Conservation (phyloP, 306 rosid species). For the Lagenaria siceraria region DNA sequence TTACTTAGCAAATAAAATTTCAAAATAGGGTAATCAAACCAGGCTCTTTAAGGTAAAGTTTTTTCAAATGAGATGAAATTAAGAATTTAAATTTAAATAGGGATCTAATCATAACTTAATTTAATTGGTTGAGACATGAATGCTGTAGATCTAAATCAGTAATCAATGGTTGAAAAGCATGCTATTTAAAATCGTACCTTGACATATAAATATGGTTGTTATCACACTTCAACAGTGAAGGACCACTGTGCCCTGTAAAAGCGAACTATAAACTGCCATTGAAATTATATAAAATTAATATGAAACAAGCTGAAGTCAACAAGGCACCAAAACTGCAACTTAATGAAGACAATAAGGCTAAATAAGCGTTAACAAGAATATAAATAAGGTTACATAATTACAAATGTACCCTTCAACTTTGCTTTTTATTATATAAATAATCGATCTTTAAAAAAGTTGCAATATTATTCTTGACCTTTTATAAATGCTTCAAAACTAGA, state of each 20-base stretch:
- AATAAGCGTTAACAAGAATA: neutral
- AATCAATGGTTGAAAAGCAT: neutral
- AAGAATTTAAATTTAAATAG: neutral
- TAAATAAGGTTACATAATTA: neutral
- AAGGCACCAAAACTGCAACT: constrained; percentile 7
- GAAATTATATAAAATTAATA: neutral
- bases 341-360: neutral
- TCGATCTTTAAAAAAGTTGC: too few relatives aligned
- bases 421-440: too few relatives aligned
- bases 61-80: neutral
- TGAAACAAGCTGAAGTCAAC: neutral
- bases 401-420: neutral
- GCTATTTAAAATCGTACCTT: neutral
- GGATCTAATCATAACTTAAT: neutral
- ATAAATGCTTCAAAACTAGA: too few relatives aligned
- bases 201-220: neutral
- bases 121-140: neutral
- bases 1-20: neutral
- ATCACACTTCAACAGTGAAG: neutral
- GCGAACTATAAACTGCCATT: neutral
- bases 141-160: neutral
- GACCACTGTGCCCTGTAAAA: neutral
- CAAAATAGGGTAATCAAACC: neutral
- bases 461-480: too few relatives aligned
- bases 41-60: neutral